Evolutionary conservation across 23 red algal genomes (phyloP).

Genomic region (Agarophyton chilense): DNA sequence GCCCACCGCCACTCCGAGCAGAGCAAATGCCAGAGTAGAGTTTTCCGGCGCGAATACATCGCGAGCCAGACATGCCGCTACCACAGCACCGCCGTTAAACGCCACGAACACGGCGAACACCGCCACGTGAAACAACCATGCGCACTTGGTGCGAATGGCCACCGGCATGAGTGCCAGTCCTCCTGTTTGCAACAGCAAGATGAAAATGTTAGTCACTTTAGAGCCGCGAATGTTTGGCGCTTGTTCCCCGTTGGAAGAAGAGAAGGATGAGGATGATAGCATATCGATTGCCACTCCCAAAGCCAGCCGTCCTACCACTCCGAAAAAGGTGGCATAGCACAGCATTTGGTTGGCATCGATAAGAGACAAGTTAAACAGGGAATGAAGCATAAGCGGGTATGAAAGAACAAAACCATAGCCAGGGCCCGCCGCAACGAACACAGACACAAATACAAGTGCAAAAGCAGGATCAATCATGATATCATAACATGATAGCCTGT

Average conservation of each 20-base stretch:
- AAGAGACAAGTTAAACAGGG: conserved; percentile 1
- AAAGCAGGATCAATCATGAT: conserved; percentile 37
- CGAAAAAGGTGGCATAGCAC: conserved; percentile 53
- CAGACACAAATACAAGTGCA: conserved; percentile 17
- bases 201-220: conserved; percentile 12
- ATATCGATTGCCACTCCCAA: conserved; percentile 22
- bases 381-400: conserved; percentile 32
- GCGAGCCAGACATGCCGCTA: conserved; percentile 31
- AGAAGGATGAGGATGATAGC: conserved; percentile 8
- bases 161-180: conserved; percentile 33
- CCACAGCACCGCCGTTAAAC: conserved; percentile 59
- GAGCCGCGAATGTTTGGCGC: conserved; percentile 19
- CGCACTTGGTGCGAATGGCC: not conserved
- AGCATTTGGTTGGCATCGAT: conserved; percentile 33
- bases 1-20: conserved; percentile 27
- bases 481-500: conserved; percentile 36
- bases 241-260: not conserved
- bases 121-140: conserved; percentile 6
- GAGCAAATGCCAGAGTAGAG: conserved; percentile 39
- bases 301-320: conserved; percentile 40
- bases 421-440: conserved; percentile 36
- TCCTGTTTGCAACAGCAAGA: conserved; percentile 4
- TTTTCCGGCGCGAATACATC: conserved; percentile 29
- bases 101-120: conserved; percentile 11
- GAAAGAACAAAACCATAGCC: conserved; percentile 59